Evolutionary conservation across 2,329 filamentous ascomycete genomes (phyloP).

Genomic region (Penicillium verrucosum): DNA sequence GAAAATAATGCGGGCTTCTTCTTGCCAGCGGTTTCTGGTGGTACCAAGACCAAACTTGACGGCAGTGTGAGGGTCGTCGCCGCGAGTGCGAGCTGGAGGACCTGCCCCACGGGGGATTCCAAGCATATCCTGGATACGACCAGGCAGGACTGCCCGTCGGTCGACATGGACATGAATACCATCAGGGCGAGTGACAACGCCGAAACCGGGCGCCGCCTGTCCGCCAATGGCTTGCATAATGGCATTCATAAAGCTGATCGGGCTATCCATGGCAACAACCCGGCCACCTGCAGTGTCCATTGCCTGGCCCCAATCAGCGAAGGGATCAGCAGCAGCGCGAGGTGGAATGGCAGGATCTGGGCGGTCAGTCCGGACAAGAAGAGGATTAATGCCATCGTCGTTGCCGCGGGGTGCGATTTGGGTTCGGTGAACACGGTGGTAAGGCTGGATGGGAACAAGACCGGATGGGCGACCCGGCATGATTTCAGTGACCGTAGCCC

Average conservation of each 20-base stretch:
- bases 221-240: conserved; percentile 54
- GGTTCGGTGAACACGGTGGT: conserved; percentile 43
- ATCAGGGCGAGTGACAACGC: conserved; percentile 45
- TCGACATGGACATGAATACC: conserved; percentile 56
- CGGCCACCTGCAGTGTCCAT: conserved; percentile 48
- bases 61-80: conserved; percentile 60
- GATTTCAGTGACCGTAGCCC: conserved; percentile 60
- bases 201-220: conserved; percentile 43
- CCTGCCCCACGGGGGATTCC: conserved; percentile 32
- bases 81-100: conserved; percentile 28
- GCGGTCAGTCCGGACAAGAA: conserved; percentile 64
- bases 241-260: conserved; percentile 57
- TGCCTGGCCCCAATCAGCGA: conserved; percentile 53
- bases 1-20: conserved; percentile 86
- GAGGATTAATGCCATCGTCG: conserved; percentile 82
- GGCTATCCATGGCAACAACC: conserved; percentile 48
- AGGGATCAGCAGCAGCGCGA: conserved; percentile 39
- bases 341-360: conserved; percentile 35
- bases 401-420: conserved; percentile 52
- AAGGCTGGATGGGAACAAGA: conserved; percentile 41
- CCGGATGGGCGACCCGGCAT: conserved; percentile 51
- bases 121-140: conserved; percentile 52
- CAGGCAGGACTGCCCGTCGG: conserved; percentile 50
- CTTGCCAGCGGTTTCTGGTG: conserved; percentile 77
- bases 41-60: conserved; percentile 69